Evolutionary conservation across 768 basidiomycete genomes (phyloP), one percentile per base, ranked within the genome.

Genomic region (Coprinopsis cinerea): DNA sequence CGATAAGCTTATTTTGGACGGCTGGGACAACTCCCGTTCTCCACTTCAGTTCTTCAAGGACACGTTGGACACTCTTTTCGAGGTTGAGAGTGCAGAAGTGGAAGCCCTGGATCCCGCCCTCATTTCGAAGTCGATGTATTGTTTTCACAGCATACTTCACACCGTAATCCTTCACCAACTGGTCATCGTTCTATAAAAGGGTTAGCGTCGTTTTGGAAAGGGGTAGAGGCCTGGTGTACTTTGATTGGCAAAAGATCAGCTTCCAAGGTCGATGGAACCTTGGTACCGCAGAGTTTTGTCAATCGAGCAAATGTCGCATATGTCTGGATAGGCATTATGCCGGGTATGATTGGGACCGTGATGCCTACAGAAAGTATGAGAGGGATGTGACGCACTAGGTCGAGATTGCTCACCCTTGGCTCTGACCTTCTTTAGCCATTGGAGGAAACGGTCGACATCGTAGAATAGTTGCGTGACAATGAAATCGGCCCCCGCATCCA

Each of bases 81-180:
- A 99, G 80, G 66, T 99, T 99, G 52, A 99, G 76, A 1, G 96
- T 99, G 63, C 92, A 98, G 59, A 99, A 85, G 64, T 98, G 93
- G 39, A 98, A 78, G 0, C 92, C 93, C 6, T 73, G 67, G 30
- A 91, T 70, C 18, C 72, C 72, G 13, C 81, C 81, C 52, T 78
- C 74, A 18, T 55, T 64, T 13, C 75, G 81, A 25, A 86, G 69
- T 40, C 68, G 77, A 53, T 63, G 66, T 57, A 97, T 85, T 77
- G 90, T 95, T 23, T 81, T 71, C 10, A 88, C 83, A 1, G 93
- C 89, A 3, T 98, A 75, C 20, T 76, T 69, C 25, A 98, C 82
- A n/a, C 96, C 96, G 57, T 88, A 98, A 44, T 92, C 86, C 64
- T 99, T 99, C 48, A 99, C 87, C 20, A 85, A 79, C 61, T 88